phyloP scores from a whole-genome alignment of 129 eudicot species.

The Artemisia argyi region DNA sequence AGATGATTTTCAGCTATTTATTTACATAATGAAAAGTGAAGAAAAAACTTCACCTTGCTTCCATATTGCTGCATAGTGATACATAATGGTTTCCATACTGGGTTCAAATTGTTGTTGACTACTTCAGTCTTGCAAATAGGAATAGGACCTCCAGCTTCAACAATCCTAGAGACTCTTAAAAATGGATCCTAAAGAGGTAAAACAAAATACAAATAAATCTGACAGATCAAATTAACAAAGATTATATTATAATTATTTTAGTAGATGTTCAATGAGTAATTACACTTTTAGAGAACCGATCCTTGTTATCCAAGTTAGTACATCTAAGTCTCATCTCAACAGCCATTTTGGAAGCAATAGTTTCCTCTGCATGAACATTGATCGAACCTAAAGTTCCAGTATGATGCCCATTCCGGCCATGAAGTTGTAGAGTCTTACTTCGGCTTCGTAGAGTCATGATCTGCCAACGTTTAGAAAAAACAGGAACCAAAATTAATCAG shows the following conservation, averaged over 20 bases:
- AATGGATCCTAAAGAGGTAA: conserved; percentile 77
- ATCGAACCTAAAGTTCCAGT: conserved; percentile 58
- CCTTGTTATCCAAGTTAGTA: conserved; percentile 74
- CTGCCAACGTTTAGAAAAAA: conserved; percentile 39
- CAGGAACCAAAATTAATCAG: neutral
- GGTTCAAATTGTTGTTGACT: conserved; percentile 78
- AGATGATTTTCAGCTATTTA: conserved; percentile 12
- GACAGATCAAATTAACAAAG: conserved; percentile 6
- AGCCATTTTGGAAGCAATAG: conserved; percentile 68
- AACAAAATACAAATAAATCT: neutral
- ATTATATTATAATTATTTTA: neutral
- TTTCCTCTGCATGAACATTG: conserved; percentile 87
- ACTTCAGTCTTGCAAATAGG: conserved; percentile 98
- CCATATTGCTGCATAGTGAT: conserved; percentile 72
- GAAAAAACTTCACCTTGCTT: conserved; percentile 64
- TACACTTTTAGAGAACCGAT: conserved; percentile 90
- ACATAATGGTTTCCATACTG: conserved; percentile 77
- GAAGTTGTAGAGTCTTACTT: conserved; percentile 72
- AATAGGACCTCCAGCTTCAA: conserved; percentile 63
- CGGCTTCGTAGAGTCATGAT: conserved; percentile 64
- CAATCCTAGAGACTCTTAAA: conserved; percentile 75
- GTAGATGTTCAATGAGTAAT: conserved; percentile 22
- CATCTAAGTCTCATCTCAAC: conserved; percentile 72
- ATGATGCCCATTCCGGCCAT: conserved; percentile 40
- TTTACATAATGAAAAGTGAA: neutral